Evolutionary conservation across 805 yeast species (phyloP).

Genomic region (Suhomyces sp.): DNA sequence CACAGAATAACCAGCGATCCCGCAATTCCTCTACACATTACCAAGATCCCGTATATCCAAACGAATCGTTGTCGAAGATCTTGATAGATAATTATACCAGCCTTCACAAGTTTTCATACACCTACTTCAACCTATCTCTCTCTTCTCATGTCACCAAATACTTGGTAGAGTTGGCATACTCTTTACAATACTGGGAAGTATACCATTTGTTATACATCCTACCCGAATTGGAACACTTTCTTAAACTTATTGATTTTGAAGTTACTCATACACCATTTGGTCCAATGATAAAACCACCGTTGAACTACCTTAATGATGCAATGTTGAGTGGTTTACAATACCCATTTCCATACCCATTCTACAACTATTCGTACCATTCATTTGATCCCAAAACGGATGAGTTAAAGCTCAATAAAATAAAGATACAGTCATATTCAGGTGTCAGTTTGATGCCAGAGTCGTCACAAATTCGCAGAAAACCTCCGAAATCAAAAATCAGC

Average conservation of each 20-base stretch:
- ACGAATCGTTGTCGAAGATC: slow-evolving; percentile 33
- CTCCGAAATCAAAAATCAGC: background rate
- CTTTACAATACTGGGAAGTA: slow-evolving; percentile 43
- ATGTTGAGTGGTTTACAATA: slow-evolving; percentile 42
- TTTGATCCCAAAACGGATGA: slow-evolving; percentile 24
- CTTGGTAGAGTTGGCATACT: slow-evolving; percentile 36
- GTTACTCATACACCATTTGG: slow-evolving; percentile 36
- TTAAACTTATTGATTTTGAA: slow-evolving; percentile 34
- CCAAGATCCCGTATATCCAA: slow-evolving; percentile 25
- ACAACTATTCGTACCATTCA: slow-evolving; percentile 42
- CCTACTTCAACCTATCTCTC: slow-evolving; percentile 37
- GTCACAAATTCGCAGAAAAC: background rate
- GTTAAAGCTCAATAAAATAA: slow-evolving; percentile 23
- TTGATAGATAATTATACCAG: slow-evolving; percentile 37
- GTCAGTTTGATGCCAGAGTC: slow-evolving; percentile 21
- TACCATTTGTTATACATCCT: slow-evolving; percentile 35
- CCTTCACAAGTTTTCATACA: slow-evolving; percentile 27
- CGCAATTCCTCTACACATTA: background rate
- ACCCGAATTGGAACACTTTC: slow-evolving; percentile 32
- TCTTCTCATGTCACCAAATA: slow-evolving; percentile 38
- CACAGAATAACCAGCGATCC: background rate
- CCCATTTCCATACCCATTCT: slow-evolving; percentile 46
- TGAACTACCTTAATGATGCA: slow-evolving; percentile 30
- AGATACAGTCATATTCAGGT: slow-evolving; percentile 36
- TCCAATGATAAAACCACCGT: slow-evolving; percentile 38